Conservation (phyloP, 441 rosid species). For the Macaranga tanarius region DNA sequence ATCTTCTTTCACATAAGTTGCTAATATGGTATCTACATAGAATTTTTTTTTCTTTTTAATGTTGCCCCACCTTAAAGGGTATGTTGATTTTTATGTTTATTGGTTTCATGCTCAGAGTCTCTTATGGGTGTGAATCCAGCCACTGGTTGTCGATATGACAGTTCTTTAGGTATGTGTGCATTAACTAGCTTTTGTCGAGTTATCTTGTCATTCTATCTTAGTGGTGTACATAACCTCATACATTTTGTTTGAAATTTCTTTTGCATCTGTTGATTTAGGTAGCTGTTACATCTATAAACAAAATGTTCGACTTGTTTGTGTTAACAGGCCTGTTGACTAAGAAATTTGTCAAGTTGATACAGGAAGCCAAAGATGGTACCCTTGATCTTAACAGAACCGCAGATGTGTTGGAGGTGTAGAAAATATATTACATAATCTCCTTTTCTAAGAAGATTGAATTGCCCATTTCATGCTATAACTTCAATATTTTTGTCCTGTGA, state of each 20-base stretch:
- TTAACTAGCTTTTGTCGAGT: neutral
- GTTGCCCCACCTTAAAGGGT: neutral
- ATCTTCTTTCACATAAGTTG: neutral
- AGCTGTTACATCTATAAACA: neutral
- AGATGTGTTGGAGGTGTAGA: conserved; percentile 64
- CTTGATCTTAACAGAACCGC: conserved; percentile 79
- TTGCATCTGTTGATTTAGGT: conserved; percentile 8
- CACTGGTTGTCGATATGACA: conserved; percentile 66
- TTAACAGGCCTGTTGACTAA: conserved; percentile 69
- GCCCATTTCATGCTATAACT: neutral
- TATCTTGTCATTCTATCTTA: neutral
- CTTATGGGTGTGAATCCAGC: conserved; percentile 39
- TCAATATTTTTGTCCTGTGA: neutral
- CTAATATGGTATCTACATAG: too few species aligned
- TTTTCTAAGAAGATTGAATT: neutral
- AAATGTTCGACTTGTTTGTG: conserved; percentile 15
- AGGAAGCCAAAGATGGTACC: conserved; percentile 72
- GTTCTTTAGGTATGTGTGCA: conserved; percentile 54
- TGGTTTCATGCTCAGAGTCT: conserved; percentile 38
- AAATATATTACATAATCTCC: conserved; percentile 8
- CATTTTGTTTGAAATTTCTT: neutral
- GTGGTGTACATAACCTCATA: conserved; percentile 5
- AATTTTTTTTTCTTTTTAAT: neutral
- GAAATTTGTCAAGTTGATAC: conserved; percentile 65
- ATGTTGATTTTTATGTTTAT: conserved; percentile 21